Evolutionary conservation across 2,329 filamentous ascomycete genomes (phyloP).

Genomic region (Aureobasidium sp.): DNA sequence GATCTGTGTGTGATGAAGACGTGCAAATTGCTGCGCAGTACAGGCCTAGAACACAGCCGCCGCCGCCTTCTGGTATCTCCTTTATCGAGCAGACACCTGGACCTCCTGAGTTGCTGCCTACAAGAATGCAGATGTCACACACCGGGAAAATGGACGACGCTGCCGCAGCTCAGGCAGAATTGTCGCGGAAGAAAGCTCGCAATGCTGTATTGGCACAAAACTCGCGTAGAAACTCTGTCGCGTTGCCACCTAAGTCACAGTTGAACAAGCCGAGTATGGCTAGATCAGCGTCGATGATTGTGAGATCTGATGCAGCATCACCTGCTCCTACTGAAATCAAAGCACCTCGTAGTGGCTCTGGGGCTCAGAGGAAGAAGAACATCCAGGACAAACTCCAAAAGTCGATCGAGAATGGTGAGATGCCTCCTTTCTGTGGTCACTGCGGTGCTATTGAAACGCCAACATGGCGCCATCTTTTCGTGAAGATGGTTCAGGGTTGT

Average conservation of each 20-base stretch:
- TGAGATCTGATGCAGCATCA: constrained; percentile 28
- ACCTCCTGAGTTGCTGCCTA: constrained; percentile 35
- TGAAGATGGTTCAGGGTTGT: constrained; percentile 62
- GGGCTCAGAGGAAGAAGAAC: constrained; percentile 58
- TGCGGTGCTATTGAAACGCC: constrained; percentile 94
- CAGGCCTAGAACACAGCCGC: constrained; percentile 18
- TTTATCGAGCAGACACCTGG: constrained; percentile 32
- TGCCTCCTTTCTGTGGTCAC: constrained; percentile 83
- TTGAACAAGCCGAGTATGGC: constrained; percentile 7
- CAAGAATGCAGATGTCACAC: constrained; percentile 17
- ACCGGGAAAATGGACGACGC: constrained; percentile 5
- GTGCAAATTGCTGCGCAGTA: constrained; percentile 28
- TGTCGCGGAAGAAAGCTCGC: constrained; percentile 15
- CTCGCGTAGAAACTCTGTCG: constrained; percentile 28
- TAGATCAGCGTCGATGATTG: constrained; percentile 10
- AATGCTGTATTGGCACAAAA: constrained; percentile 17
- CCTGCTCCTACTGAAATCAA: constrained; percentile 27
- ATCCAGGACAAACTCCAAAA: constrained; percentile 49
- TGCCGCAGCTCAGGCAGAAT: constrained; percentile 7
- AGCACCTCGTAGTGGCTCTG: constrained; percentile 35
- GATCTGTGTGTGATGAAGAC: constrained; percentile 31
- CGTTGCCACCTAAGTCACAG: constrained; percentile 24
- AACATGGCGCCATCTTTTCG: constrained; percentile 90
- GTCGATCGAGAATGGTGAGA: constrained; percentile 66
- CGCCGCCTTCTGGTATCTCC: constrained; percentile 21